These are phyloP conservation scores for Myochromella boudieri DNA, from an alignment of 768 basidiomycete genomes.

Conservation along the genomic window DNA sequence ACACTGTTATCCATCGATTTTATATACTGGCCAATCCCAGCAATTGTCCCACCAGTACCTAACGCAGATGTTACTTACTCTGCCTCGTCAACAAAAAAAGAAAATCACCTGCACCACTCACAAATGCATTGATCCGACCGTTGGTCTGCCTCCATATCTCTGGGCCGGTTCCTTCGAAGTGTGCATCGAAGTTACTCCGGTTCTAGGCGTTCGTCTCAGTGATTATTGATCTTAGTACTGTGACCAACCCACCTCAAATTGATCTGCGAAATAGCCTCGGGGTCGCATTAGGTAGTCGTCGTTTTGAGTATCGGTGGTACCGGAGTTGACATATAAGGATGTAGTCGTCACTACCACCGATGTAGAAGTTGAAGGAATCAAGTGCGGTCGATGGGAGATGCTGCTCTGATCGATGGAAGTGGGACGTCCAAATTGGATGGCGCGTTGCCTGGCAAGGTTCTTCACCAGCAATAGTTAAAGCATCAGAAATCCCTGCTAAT, in stretches of 20 bases:
- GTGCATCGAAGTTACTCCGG: constrained; percentile 85
- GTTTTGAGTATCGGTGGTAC: constrained; percentile 29
- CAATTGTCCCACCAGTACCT: constrained; percentile 97
- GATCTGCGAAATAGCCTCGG: constrained; percentile 92
- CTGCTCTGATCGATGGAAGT: constrained; percentile 28
- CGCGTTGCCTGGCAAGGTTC: constrained; percentile 87
- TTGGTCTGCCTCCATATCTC: constrained; percentile 95
- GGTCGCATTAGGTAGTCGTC: constrained; percentile 51
- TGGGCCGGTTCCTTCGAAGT: constrained; percentile 87
- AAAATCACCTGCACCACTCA: constrained; percentile 78
- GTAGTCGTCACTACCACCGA: constrained; percentile 56
- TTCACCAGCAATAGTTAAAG: constrained; percentile 28
- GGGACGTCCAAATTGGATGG: constrained; percentile 65
- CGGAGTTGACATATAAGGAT: constrained; percentile 39
- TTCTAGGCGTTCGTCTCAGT: constrained; percentile 47
- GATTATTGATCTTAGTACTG: neutral
- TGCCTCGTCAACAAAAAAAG: neutral
- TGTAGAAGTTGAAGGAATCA: constrained; percentile 43
- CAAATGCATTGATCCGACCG: constrained; percentile 79
- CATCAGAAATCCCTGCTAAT: neutral
- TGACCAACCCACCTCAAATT: constrained; percentile 66
- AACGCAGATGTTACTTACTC: neutral
- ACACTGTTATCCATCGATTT: constrained; percentile 72
- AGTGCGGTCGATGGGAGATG: constrained; percentile 20
- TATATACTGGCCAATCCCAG: constrained; percentile 78